A percentile compares a stretch with the other conserved stretches of the same genome.
Evolutionary conservation across 768 basidiomycete genomes (phyloP).

Genomic region (Ramaria sp.): DNA sequence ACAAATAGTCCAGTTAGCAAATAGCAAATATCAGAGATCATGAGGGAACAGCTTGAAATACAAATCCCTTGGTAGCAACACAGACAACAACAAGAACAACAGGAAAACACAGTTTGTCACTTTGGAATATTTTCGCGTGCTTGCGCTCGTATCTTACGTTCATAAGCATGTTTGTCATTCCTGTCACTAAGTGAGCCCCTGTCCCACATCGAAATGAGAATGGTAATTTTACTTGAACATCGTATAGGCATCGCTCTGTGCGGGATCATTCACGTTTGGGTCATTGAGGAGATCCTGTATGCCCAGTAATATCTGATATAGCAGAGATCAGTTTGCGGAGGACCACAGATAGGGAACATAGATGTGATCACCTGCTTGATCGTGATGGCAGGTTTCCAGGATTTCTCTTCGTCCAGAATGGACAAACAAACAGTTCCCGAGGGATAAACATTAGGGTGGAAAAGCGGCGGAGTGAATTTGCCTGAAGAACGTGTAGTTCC

Average conservation of each 20-base stretch:
- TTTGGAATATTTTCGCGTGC: conserved; percentile 87
- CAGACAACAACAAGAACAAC: neutral
- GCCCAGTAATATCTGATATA: conserved; percentile 75
- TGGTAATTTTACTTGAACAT: conserved; percentile 78
- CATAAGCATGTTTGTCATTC: conserved; percentile 90
- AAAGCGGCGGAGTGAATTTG: conserved; percentile 92
- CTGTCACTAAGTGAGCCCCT: conserved; percentile 27
- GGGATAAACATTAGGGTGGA: conserved; percentile 98
- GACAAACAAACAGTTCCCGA: conserved; percentile 98
- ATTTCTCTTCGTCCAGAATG: conserved; percentile 97
- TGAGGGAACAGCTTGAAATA: neutral
- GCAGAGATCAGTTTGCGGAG: neutral
- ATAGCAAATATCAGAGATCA: neutral
- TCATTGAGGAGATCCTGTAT: conserved; percentile 94
- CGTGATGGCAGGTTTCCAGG: conserved; percentile 98
- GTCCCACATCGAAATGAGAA: neutral
- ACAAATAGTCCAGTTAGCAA: neutral
- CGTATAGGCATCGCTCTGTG: conserved; percentile 96
- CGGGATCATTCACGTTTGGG: conserved; percentile 95
- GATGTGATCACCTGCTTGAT: conserved; percentile 77
- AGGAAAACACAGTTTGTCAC: conserved; percentile 26
- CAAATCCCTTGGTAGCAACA: neutral
- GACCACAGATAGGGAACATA: neutral
- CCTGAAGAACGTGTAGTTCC: conserved; percentile 35
- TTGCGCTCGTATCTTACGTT: conserved; percentile 74